A percentile compares a stretch with the other conserved stretches of the same genome.
Evolutionary conservation across 2,329 filamentous ascomycete genomes (phyloP).

Genomic region (Apiospora arundinis): DNA sequence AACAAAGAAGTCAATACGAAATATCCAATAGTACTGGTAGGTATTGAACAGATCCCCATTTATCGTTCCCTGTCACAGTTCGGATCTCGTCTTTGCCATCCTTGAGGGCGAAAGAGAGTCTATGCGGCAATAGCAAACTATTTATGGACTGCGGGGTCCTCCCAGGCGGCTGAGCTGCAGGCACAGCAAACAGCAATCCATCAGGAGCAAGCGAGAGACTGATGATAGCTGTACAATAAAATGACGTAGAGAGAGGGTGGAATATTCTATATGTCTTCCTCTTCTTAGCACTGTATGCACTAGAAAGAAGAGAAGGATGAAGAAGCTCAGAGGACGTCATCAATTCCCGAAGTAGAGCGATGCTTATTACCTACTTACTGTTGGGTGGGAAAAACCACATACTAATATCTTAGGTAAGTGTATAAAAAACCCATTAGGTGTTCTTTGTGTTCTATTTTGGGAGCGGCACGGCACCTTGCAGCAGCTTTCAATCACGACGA

Average conservation of each 20-base stretch:
- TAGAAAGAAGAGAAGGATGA: neutral
- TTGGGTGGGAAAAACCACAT: neutral
- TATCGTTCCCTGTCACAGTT: neutral
- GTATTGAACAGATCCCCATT: neutral
- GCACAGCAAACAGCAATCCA: neutral
- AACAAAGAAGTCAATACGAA: too few species aligned
- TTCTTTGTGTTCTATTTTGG: conserved; percentile 19
- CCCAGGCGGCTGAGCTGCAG: neutral
- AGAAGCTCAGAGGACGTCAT: neutral
- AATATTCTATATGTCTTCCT: too few species aligned
- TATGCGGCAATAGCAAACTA: conserved; percentile 8
- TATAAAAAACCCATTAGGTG: neutral
- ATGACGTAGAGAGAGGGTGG: neutral
- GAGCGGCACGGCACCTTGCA: conserved; percentile 14
- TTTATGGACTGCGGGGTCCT: conserved; percentile 4
- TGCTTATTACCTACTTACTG: neutral
- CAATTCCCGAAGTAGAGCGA: neutral
- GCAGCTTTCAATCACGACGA: neutral
- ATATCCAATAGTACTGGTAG: too few species aligned
- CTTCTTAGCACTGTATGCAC: neutral
- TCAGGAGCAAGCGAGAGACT: neutral
- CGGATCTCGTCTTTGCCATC: too few species aligned
- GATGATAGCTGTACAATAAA: neutral
- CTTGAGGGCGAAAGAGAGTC: neutral
- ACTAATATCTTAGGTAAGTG: neutral